A percentile compares a stretch with the other conserved stretches of the same genome.
Conservation (phyloP, 2,329 filamentous ascomycete genomes). For the Botrytis sinoallii region DNA sequence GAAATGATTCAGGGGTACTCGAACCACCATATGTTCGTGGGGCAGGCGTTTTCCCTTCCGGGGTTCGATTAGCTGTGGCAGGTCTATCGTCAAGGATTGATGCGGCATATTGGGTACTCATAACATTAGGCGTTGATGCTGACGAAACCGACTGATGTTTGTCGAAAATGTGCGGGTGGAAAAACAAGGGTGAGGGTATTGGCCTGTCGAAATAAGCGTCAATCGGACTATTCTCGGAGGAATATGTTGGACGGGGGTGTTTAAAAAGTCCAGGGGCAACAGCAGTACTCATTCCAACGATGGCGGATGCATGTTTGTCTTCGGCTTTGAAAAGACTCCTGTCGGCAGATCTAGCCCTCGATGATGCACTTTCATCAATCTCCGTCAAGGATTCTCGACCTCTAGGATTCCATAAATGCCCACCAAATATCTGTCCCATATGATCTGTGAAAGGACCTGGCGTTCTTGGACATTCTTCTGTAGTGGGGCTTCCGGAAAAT, state of each 20-base stretch:
- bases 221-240: conserved; percentile 29
- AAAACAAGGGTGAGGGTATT: conserved; percentile 34
- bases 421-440: conserved; percentile 31
- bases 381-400: conserved; percentile 28
- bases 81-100: conserved; percentile 47
- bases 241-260: conserved; percentile 27
- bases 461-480: conserved; percentile 23
- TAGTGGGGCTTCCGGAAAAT: conserved; percentile 13
- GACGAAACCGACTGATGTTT: conserved; percentile 28
- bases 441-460: conserved; percentile 34
- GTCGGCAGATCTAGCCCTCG: conserved; percentile 62
- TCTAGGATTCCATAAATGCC: conserved; percentile 28
- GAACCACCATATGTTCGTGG: conserved; percentile 40
- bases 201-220: conserved; percentile 25
- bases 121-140: conserved; percentile 32
- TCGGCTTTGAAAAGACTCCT: conserved; percentile 54
- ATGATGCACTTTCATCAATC: conserved; percentile 46
- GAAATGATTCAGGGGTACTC: conserved; percentile 43
- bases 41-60: conserved; percentile 40
- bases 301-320: conserved; percentile 63
- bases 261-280: conserved; percentile 55
- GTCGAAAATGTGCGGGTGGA: conserved; percentile 32
- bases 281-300: conserved; percentile 60
- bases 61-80: conserved; percentile 47
- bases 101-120: conserved; percentile 29